These are phyloP conservation scores for Phlebopus sp. DNA, from an alignment of 1,284 basidiomycete species.

Conservation along the genomic window DNA sequence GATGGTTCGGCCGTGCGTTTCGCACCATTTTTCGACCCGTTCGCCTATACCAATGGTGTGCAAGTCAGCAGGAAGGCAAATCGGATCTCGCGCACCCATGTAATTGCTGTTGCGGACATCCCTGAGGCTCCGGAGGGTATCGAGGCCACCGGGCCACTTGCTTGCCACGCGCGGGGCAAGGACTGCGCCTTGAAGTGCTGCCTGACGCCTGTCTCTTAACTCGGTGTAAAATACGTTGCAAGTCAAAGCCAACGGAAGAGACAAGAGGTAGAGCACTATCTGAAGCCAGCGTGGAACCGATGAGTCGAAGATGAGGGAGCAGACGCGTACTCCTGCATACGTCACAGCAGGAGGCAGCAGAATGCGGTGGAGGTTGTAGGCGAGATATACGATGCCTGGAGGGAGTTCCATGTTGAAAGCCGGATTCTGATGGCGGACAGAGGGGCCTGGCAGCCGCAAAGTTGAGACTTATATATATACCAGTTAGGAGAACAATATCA, in stretches of 20 bases:
- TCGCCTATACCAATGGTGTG: slow-evolving; percentile 28
- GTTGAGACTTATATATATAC: too few relatives aligned
- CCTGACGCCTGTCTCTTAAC: slow-evolving; percentile 26
- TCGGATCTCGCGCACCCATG: slow-evolving; percentile 27
- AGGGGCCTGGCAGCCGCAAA: too few relatives aligned
- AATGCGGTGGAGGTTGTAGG: slow-evolving; percentile 18
- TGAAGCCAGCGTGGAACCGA: slow-evolving; percentile 19
- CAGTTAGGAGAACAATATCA: too few relatives aligned
- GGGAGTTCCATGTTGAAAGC: slow-evolving; percentile 20
- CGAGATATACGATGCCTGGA: slow-evolving; percentile 27
- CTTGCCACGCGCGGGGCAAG: slow-evolving; percentile 30
- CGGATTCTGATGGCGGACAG: too few relatives aligned
- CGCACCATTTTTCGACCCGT: slow-evolving; percentile 14
- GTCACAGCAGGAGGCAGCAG: slow-evolving; percentile 17
- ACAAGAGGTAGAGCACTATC: slow-evolving; percentile 17
- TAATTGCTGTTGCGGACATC: slow-evolving; percentile 29
- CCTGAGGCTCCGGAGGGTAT: slow-evolving; percentile 22
- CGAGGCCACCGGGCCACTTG: slow-evolving; percentile 33
- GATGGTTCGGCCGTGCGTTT: slow-evolving; percentile 31
- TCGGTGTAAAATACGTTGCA: slow-evolving; percentile 20
- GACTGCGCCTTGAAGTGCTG: slow-evolving; percentile 32
- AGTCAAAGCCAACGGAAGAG: slow-evolving; percentile 27
- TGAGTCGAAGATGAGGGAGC: slow-evolving; percentile 2
- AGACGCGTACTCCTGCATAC: slow-evolving; percentile 13
- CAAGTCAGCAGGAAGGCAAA: background rate